These are phyloP conservation scores for Trichosanthes cucumerina DNA, from an alignment of 306 rosid species.

Conservation along the genomic window DNA sequence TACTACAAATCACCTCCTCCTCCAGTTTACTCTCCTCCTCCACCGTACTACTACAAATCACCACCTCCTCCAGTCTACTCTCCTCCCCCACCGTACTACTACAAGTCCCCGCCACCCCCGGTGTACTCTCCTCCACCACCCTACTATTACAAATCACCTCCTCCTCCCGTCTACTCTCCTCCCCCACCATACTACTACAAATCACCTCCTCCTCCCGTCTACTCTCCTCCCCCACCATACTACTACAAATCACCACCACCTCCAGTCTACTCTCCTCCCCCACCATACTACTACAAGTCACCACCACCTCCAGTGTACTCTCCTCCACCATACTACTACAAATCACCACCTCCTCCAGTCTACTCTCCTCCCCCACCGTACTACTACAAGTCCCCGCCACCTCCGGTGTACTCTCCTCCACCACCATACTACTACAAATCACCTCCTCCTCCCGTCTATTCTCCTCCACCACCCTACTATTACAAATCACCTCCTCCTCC, in stretches of 20 bases:
- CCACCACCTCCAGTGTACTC: constrained; percentile 23
- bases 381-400: constrained; percentile 15
- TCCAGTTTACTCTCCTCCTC: background rate
- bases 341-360: constrained; percentile 33
- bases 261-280: constrained; percentile 15
- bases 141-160: constrained; percentile 19
- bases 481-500: constrained; percentile 30
- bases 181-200: constrained; percentile 14
- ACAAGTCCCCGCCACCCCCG: constrained; percentile 15
- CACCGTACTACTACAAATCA: background rate
- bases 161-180: constrained; percentile 24
- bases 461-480: constrained; percentile 19
- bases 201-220: constrained; percentile 8
- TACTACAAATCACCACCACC: background rate
- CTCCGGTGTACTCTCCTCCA: background rate
- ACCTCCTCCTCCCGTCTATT: constrained; percentile 11
- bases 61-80: constrained; percentile 10
- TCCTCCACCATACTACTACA: constrained; percentile 13
- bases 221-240: background rate
- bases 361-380: constrained; percentile 3
- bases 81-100: background rate
- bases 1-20: constrained; percentile 20
- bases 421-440: constrained; percentile 2
- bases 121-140: background rate
- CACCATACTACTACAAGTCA: constrained; percentile 22